Conservation (phyloP, 1,284 basidiomycete species). For the Neonothopanus nambi region DNA sequence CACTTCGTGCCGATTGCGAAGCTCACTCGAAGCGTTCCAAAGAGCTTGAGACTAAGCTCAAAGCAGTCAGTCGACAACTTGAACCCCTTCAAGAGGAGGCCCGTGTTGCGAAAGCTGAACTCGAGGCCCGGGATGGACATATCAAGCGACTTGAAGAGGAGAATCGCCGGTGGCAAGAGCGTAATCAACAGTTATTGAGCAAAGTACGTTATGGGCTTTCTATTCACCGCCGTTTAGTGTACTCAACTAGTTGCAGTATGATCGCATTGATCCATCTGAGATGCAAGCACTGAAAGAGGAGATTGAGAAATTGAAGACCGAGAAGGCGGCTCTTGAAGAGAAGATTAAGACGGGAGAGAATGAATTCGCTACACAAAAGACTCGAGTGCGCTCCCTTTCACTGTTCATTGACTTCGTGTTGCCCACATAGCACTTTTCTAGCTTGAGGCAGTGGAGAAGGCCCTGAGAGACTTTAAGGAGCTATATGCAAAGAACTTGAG, state of each 20-base stretch:
- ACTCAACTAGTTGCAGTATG: slow-evolving; percentile 53
- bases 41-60: slow-evolving; percentile 66
- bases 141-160: slow-evolving; percentile 78
- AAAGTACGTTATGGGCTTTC: slow-evolving; percentile 50
- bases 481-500: slow-evolving; percentile 28
- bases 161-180: slow-evolving; percentile 81
- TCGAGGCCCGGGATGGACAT: slow-evolving; percentile 71
- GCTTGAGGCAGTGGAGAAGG: slow-evolving; percentile 35
- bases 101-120: slow-evolving; percentile 68
- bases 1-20: slow-evolving; percentile 78
- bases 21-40: slow-evolving; percentile 63
- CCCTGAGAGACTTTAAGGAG: slow-evolving; percentile 37
- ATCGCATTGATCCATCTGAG: slow-evolving; percentile 86
- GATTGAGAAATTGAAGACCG: slow-evolving; percentile 54
- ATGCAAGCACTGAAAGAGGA: slow-evolving; percentile 80
- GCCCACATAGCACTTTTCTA: slow-evolving; percentile 12
- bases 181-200: slow-evolving; percentile 77
- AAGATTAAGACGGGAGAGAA: slow-evolving; percentile 39
- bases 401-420: slow-evolving; percentile 5
- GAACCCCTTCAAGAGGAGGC: slow-evolving; percentile 78
- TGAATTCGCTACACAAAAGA: slow-evolving; percentile 31
- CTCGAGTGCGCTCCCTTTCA: slow-evolving; percentile 12
- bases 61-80: slow-evolving; percentile 60
- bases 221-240: background rate
- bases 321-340: slow-evolving; percentile 42